Base-by-base conservation (phyloP, 2,329 filamentous ascomycete species). In the Madurella mycetomatis region DNA sequence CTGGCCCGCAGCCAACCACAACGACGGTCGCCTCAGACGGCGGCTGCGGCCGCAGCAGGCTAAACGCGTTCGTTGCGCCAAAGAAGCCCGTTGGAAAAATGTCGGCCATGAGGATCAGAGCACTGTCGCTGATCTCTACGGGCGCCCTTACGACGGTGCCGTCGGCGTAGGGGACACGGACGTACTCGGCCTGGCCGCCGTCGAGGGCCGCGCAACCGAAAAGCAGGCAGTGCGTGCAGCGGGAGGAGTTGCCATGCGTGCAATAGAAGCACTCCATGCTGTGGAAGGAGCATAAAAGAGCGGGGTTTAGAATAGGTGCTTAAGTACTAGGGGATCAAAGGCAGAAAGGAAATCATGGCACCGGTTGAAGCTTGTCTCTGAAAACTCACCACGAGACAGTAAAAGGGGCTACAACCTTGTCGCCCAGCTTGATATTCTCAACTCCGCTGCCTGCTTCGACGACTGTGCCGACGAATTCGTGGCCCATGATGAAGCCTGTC, bases 1-100 rank as follows among this genome's bases (percentile, higher is more conserved):
- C 87, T 0, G 87, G 87, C 0, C 92, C 92, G 66, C 91, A 95
- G 5, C 92, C 92, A 55, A 96, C 82, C 17, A 95, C 74, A 1
- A 95, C 87, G 0, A 90, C 84, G 0, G 86, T 88, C 56, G 84
- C 82, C 45, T 89, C 81, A 16, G 76, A 71, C 49, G 86, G 80
- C 53, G 84, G 77, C 57, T 67, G 60, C 40, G 62, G 63, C n/a
- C 68, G 65, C 40, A 86, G 76, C 65, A 85, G 73, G 54, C 82
- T 81, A 69, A 95, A 86, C 7, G 85, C 92, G 65, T 90, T 94
- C 54, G 80, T 79, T 4, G 88, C 88, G 7, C 89, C 91, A 63
- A 92, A 95, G 72, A 84, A 95, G 8, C 92, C 88, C 0, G 86
- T 90, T 1, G 91, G 91, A 70, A 94, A 95, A 64, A 96, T 95